These are phyloP conservation scores for Blastomyces silverae DNA, from an alignment of 2,329 filamentous ascomycete species.

Conservation along the genomic window DNA sequence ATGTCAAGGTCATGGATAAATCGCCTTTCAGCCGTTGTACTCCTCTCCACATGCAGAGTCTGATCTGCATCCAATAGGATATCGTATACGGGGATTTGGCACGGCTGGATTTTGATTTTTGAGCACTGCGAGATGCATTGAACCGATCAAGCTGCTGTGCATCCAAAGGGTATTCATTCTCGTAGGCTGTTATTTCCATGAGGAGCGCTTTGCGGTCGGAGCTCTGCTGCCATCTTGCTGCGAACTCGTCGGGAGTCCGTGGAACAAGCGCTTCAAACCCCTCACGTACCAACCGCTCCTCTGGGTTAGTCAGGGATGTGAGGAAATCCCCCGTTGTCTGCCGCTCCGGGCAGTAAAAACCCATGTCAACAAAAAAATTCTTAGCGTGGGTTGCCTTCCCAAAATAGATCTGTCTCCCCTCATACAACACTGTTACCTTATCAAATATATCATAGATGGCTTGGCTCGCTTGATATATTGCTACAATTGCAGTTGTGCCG, in stretches of 20 bases:
- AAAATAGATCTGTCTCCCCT: slow-evolving; percentile 68
- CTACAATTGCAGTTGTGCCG: slow-evolving; percentile 75
- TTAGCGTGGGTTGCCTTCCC: slow-evolving; percentile 62
- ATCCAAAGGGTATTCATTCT: slow-evolving; percentile 38
- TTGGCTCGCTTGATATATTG: slow-evolving; percentile 78
- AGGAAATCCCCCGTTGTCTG: slow-evolving; percentile 72
- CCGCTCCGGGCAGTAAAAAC: slow-evolving; percentile 65
- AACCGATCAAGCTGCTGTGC: slow-evolving; percentile 20
- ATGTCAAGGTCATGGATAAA: slow-evolving; percentile 63
- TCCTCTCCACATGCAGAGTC: slow-evolving; percentile 73
- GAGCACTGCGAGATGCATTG: slow-evolving; percentile 34
- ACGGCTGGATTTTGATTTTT: slow-evolving; percentile 47
- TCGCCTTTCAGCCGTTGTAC: slow-evolving; percentile 71
- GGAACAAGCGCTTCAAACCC: slow-evolving; percentile 52
- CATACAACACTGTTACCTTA: slow-evolving; percentile 75
- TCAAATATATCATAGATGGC: slow-evolving; percentile 70
- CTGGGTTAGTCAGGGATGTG: slow-evolving; percentile 73
- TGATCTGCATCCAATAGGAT: slow-evolving; percentile 66
- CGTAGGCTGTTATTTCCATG: slow-evolving; percentile 41
- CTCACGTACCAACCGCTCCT: slow-evolving; percentile 66
- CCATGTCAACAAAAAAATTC: slow-evolving; percentile 67
- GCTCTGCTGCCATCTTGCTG: slow-evolving; percentile 50
- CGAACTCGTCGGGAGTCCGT: slow-evolving; percentile 65
- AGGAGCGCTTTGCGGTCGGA: slow-evolving; percentile 41
- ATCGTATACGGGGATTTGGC: slow-evolving; percentile 74